phyloP scores from a whole-genome alignment of 2,329 filamentous ascomycete genomes.

The Lasiodiplodia sp. region DNA sequence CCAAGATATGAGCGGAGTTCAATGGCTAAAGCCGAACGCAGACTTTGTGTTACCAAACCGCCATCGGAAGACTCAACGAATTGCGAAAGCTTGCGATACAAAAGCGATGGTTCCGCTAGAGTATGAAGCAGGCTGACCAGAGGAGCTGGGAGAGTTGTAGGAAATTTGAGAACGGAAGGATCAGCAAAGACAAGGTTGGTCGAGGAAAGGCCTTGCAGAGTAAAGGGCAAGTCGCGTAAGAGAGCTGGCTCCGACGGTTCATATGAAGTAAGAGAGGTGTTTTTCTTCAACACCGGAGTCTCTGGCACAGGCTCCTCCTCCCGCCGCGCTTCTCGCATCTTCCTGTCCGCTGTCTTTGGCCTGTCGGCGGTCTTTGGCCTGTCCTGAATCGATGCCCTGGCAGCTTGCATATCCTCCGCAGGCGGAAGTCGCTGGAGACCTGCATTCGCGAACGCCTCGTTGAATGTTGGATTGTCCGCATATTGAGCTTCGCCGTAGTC shows the following conservation, averaged over 20 bases:
- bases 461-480: conserved; percentile 45
- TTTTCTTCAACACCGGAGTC: conserved; percentile 17
- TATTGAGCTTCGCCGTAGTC: conserved; percentile 24
- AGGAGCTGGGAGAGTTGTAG: conserved; percentile 79
- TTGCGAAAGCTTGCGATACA: conserved; percentile 80
- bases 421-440: conserved; percentile 51
- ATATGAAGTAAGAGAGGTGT: conserved; percentile 30
- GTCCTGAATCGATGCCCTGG: conserved; percentile 22
- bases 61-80: conserved; percentile 84
- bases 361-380: conserved; percentile 34
- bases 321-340: conserved; percentile 36
- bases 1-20: conserved; percentile 91
- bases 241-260: conserved; percentile 55
- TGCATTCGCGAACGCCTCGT: conserved; percentile 57
- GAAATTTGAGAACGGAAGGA: conserved; percentile 75
- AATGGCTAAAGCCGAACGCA: conserved; percentile 82
- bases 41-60: conserved; percentile 88
- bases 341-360: conserved; percentile 34
- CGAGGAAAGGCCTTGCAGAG: conserved; percentile 89
- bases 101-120: conserved; percentile 89
- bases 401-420: conserved; percentile 40
- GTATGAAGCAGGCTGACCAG: conserved; percentile 87
- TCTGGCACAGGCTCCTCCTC: conserved; percentile 34
- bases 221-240: conserved; percentile 81
- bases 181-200: conserved; percentile 80